Evolutionary conservation across 805 yeast species (phyloP).

Genomic region (Candida anglica): DNA sequence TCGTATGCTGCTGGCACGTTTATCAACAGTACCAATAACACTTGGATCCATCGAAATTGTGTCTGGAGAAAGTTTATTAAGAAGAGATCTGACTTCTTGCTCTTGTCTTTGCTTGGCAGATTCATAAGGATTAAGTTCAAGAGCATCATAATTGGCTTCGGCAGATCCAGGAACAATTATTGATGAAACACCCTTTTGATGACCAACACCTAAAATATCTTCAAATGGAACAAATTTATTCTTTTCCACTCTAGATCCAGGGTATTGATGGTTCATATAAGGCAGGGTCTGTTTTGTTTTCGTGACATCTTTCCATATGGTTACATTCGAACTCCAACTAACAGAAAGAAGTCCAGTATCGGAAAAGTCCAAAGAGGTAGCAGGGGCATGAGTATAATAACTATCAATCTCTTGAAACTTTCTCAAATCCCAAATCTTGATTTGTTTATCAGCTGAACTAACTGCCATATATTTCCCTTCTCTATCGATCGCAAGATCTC

Average conservation of each 20-base stretch:
- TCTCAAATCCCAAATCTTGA: conserved; percentile 93
- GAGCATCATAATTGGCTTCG: conserved; percentile 94
- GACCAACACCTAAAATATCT: conserved; percentile 92
- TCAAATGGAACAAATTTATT: conserved; percentile 87
- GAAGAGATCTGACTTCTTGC: conserved; percentile 76
- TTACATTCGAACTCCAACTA: conserved; percentile 95
- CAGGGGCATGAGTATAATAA: conserved; percentile 78
- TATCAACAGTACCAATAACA: conserved; percentile 79
- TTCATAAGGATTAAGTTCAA: conserved; percentile 90
- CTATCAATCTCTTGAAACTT: conserved; percentile 72
- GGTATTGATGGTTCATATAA: conserved; percentile 84
- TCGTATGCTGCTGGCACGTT: conserved; percentile 59
- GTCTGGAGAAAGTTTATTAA: conserved; percentile 89
- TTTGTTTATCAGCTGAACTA: conserved; percentile 77
- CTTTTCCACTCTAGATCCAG: conserved; percentile 70
- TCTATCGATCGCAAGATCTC: conserved; percentile 82
- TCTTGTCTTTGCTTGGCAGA: conserved; percentile 91
- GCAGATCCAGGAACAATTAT: conserved; percentile 94
- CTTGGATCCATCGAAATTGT: conserved; percentile 89
- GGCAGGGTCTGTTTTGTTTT: conserved; percentile 73
- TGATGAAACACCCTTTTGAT: conserved; percentile 73
- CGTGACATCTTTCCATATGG: conserved; percentile 87
- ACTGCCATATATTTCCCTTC: conserved; percentile 93
- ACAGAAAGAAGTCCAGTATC: conserved; percentile 84
- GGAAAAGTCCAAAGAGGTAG: conserved; percentile 71